Conservation (phyloP, 164 flowering plant genomes). For the Aristolochia californica region DNA sequence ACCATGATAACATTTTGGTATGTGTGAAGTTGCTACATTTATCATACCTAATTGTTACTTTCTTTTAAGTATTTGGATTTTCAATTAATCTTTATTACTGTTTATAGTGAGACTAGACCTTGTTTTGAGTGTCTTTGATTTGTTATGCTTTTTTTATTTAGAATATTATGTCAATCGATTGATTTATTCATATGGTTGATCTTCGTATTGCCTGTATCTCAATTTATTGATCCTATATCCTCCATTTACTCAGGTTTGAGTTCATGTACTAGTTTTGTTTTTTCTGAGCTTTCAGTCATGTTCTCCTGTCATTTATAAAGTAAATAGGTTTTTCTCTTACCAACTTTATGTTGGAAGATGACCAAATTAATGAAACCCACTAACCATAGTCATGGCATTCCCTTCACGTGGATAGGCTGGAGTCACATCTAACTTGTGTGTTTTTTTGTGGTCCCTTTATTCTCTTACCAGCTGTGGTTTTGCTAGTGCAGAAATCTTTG, state of each 20-base stretch:
- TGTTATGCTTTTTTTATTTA: too few relatives aligned
- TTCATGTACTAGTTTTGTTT: not conserved
- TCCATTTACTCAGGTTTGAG: not conserved
- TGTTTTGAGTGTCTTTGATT: too few relatives aligned
- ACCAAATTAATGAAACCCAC: constrained; percentile 18
- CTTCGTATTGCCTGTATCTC: not conserved
- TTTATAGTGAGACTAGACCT: too few relatives aligned
- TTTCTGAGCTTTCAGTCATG: not conserved
- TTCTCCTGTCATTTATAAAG: constrained; percentile 4
- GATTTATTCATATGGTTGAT: not conserved
- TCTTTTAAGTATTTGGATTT: too few relatives aligned
- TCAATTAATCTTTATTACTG: too few relatives aligned
- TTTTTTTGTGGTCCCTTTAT: too few relatives aligned
- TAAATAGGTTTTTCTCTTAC: constrained; percentile 8
- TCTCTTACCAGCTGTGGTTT: too few relatives aligned
- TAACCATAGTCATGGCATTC: constrained; percentile 4
- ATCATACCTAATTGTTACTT: too few relatives aligned
- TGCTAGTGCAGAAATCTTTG: too few relatives aligned
- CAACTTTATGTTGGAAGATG: constrained; percentile 49
- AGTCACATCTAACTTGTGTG: too few relatives aligned
- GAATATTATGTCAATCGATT: not conserved
- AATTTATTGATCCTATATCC: not conserved
- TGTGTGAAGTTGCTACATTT: too few relatives aligned
- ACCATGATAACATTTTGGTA: too few relatives aligned
- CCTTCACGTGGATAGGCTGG: not conserved